Evolutionary conservation across 495 filamentous ascomycete genomes (phyloP), one percentile per base, ranked within the genome.

Genomic region (Aspergillus homomorphus): DNA sequence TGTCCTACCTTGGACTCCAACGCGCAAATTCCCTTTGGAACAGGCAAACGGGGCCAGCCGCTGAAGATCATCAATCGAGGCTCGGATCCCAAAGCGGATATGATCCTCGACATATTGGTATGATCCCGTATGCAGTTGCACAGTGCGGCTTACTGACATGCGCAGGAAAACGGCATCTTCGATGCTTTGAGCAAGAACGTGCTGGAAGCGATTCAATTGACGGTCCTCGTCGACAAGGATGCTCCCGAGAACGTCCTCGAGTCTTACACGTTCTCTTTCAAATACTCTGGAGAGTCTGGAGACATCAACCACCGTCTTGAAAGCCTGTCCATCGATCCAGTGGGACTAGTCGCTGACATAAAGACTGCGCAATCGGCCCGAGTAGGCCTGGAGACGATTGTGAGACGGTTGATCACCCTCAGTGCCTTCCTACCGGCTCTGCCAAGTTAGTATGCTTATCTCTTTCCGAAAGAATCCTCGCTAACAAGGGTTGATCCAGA

Each of bases 201-300:
- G 10, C 66, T 81, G 2, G 73, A 74, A n/a, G 73, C 73, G 4
- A 33, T 82, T 21, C 76, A 80, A 59, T 60, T 82, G 43, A 75
- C 75, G 21, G 72, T 82, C 48, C 67, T 73, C 51, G 69, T 71
- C 14, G 70, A 80, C 52, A 71, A 68, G 23, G 54, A 66, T 5
- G 54, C 64, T 0, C 73, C 72, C 4, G 60, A 65, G 8, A 65
- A 77, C 50, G 73, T 81, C 14, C 26, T 82, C 21, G 80, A 83
- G 57, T 65, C 68, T 3, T 83, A 83, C 58, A 80, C 76, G 0
- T 82, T 82, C 62, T 76, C 73, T 7, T 78, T 83, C 61, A 74
- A 69, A 19, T 83, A 81, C 58, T 57, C 54, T 16, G 46, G 60
- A n/a, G 56, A 53, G 3, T 7, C 57, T 5, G 55, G 62, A 2